Percentiles rank a stretch among this genome's conserved stretches.
These are phyloP conservation scores for Triticum timopheevii DNA, from an alignment of 176 grass and related monocot genomes.

Conservation along the genomic window DNA sequence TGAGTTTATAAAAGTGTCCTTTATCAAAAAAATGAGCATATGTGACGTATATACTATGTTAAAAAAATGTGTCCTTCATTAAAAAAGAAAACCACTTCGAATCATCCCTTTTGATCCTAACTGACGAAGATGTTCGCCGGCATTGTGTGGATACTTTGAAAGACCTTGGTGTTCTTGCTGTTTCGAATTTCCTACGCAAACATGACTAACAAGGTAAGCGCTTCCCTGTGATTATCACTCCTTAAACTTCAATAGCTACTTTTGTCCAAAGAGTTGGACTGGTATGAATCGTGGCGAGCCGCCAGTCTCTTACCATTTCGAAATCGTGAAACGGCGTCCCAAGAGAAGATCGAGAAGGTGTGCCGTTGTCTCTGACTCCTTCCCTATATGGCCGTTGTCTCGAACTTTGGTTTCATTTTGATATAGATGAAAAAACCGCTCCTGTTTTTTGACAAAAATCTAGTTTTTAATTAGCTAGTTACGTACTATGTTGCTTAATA, in stretches of 20 bases:
- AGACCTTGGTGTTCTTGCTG: not conserved
- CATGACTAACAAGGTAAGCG: not conserved
- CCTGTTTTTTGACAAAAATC: no score
- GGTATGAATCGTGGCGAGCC: not conserved
- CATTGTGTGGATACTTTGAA: not conserved
- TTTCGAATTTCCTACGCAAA: not conserved
- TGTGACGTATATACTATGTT: no score
- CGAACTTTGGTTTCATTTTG: no score
- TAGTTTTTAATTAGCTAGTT: no score
- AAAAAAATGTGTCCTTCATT: no score
- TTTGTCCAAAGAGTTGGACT: not conserved
- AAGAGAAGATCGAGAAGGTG: not conserved
- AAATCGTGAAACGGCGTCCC: not conserved
- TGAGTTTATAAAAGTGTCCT: no score
- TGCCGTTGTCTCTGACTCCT: not conserved
- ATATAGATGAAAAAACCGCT: no score
- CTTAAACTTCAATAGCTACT: no score
- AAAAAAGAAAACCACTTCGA: not conserved
- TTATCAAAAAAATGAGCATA: no score
- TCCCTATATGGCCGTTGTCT: not conserved
- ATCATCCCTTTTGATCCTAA: not conserved
- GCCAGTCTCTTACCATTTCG: not conserved
- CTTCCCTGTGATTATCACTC: not conserved
- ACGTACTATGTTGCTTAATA: not conserved
- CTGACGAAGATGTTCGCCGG: not conserved